Conservation (phyloP, 179 eudicot species). For the Beta corolliflora region DNA sequence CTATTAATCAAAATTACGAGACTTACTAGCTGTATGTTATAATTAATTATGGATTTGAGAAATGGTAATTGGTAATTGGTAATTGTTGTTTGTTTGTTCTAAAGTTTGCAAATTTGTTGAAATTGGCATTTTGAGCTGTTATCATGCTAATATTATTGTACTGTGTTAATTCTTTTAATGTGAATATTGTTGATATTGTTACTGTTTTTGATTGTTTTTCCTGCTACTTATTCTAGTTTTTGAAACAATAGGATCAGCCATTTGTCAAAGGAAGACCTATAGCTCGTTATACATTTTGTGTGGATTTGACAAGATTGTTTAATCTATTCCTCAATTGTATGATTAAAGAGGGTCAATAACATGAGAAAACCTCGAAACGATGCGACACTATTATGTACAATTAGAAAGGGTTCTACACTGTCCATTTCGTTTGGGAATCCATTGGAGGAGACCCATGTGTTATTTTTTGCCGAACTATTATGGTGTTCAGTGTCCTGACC, state of each 20-base stretch:
- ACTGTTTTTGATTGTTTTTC: neutral
- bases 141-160: neutral
- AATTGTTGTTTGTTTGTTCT: no score
- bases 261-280: neutral
- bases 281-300: no score
- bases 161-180: neutral
- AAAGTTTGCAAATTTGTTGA: neutral
- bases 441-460: conserved; percentile 19
- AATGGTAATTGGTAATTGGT: no score
- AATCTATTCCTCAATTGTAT: no score
- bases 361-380: neutral
- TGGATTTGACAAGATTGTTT: no score
- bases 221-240: neutral
- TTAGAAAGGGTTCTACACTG: conserved; percentile 9
- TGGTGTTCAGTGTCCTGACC: neutral
- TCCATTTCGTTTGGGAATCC: neutral
- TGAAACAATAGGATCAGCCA: neutral
- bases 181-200: neutral
- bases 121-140: neutral
- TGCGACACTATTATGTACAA: conserved; percentile 12
- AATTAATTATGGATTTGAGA: neutral
- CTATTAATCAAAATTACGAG: neutral
- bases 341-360: neutral
- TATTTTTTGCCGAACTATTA: neutral
- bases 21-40: neutral